A percentile compares a stretch with the other conserved stretches of the same genome.
These are phyloP conservation scores for Russula brevipes DNA, from an alignment of 768 basidiomycete species.

Conservation along the genomic window DNA sequence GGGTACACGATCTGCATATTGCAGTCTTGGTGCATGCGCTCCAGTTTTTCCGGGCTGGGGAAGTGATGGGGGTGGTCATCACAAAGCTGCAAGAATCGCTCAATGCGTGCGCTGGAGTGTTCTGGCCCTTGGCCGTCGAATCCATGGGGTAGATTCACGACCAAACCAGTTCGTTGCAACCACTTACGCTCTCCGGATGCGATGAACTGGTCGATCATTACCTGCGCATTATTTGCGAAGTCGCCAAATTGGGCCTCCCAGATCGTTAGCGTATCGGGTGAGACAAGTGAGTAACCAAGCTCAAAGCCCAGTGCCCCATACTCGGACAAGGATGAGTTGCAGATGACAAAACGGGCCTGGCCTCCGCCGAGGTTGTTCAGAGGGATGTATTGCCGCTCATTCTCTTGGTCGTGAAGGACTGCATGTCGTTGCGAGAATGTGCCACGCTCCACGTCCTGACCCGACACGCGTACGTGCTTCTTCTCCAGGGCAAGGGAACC, in stretches of 20 bases:
- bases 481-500: conserved; percentile 91
- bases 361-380: conserved; percentile 81
- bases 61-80: conserved; percentile 93
- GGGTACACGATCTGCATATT: conserved; percentile 99
- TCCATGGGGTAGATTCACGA: conserved; percentile 87
- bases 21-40: conserved; percentile 96
- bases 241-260: conserved; percentile 99
- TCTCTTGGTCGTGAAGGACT: conserved; percentile 92
- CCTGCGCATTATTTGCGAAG: conserved; percentile 96
- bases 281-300: conserved; percentile 96
- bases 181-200: conserved; percentile 97
- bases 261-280: conserved; percentile 84
- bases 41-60: conserved; percentile 84
- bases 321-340: conserved; percentile 96
- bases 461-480: conserved; percentile 90
- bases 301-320: conserved; percentile 95
- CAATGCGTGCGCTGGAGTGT: conserved; percentile 92
- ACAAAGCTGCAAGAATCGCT: conserved; percentile 95
- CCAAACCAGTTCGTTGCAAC: conserved; percentile 89
- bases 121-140: conserved; percentile 99
- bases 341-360: conserved; percentile 91
- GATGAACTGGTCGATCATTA: conserved; percentile 98
- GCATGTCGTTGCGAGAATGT: conserved; percentile 99
- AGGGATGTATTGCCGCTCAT: conserved; percentile 85
- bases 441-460: conserved; percentile 97